phyloP scores from a whole-genome alignment of 805 yeast species.

The Debaryomyces maramus region DNA sequence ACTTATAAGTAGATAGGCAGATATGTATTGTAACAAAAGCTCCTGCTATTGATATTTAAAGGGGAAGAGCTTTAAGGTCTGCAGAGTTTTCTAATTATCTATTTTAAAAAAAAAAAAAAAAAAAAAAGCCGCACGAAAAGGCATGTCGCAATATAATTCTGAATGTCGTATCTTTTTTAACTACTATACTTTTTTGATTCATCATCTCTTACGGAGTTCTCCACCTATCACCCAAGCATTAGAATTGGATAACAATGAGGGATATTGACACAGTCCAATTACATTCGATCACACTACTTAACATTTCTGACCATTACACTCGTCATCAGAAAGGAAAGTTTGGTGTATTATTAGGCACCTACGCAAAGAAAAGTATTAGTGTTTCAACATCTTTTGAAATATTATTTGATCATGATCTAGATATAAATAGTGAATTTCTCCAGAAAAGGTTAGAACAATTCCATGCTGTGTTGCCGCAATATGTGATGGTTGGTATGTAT shows the following conservation, averaged over 20 bases:
- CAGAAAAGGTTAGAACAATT: constrained; percentile 27
- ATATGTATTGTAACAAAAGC: background rate
- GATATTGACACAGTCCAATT: constrained; percentile 9
- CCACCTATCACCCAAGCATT: background rate
- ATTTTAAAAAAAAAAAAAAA: background rate
- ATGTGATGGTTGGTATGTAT: constrained; percentile 32
- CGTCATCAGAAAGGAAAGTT: constrained; percentile 17
- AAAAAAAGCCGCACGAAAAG: constrained; percentile 6
- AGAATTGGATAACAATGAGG: background rate
- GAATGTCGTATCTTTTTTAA: constrained; percentile 3
- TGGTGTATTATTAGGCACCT: constrained; percentile 33
- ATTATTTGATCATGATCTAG: constrained; percentile 12
- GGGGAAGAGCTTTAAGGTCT: constrained; percentile 1
- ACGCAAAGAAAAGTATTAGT: constrained; percentile 10
- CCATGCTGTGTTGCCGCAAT: constrained; percentile 27
- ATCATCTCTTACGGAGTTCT: background rate
- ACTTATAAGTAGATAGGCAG: no score
- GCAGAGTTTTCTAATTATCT: background rate
- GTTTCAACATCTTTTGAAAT: constrained; percentile 33
- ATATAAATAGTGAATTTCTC: constrained; percentile 25
- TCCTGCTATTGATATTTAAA: background rate
- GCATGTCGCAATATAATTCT: constrained; percentile 2
- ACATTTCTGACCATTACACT: constrained; percentile 29
- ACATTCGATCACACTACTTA: constrained; percentile 30
- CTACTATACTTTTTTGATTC: no score